A percentile compares a stretch with the other conserved stretches of the same genome.
These are phyloP conservation scores for Parmelia sp. DNA, from an alignment of 495 filamentous ascomycete species.

Conservation along the genomic window DNA sequence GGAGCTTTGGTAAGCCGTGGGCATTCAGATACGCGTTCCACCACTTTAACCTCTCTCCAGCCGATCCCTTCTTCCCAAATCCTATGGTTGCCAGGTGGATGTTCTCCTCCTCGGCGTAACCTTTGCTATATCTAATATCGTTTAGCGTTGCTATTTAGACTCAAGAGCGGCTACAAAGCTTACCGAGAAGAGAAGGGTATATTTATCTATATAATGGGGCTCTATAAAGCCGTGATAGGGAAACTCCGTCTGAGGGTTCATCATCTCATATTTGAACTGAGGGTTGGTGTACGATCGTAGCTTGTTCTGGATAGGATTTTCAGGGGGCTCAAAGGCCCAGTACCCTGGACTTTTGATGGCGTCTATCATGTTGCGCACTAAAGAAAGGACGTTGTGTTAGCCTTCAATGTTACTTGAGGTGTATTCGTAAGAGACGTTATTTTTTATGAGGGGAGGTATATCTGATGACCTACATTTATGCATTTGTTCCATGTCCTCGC, in stretches of 20 bases:
- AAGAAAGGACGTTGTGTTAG: neutral
- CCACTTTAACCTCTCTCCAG: neutral
- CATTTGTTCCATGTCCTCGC: neutral
- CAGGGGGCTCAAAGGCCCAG: too few relatives aligned
- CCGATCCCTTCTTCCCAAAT: neutral
- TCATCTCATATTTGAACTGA: too few relatives aligned
- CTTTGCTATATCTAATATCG: neutral
- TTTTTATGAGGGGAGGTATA: neutral
- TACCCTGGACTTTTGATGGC: neutral
- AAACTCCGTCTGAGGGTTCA: too few relatives aligned
- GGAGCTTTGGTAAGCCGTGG: neutral
- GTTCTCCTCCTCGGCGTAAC: neutral
- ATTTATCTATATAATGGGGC: neutral
- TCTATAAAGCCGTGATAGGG: neutral
- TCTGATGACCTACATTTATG: neutral
- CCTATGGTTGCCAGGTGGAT: neutral
- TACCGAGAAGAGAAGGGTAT: neutral
- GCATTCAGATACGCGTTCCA: neutral
- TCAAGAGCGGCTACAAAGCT: neutral
- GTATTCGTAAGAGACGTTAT: neutral
- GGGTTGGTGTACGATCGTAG: too few relatives aligned
- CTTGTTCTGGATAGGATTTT: too few relatives aligned
- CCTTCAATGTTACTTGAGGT: neutral
- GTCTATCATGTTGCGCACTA: neutral
- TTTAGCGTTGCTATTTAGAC: neutral